phyloP scores from a whole-genome alignment of 768 basidiomycete genomes.

The Coprinellus aureogranulatus region DNA sequence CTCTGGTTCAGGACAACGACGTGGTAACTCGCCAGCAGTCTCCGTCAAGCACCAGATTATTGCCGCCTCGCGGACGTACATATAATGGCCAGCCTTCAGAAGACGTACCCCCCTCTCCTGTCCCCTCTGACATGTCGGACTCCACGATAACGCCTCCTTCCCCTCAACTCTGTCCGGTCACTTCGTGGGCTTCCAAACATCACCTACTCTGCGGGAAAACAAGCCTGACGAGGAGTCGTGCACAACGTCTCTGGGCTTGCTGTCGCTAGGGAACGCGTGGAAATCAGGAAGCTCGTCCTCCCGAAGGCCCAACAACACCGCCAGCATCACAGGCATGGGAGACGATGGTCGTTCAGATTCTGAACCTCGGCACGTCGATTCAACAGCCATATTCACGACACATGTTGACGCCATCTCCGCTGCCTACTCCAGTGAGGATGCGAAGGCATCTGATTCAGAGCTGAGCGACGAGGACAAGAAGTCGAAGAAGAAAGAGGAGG shows the following conservation, averaged over 20 bases:
- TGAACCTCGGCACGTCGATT: conserved; percentile 37
- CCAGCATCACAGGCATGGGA: conserved; percentile 54
- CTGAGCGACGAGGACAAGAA: conserved; percentile 22
- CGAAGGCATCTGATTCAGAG: conserved; percentile 22
- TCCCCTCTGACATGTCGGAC: conserved; percentile 25
- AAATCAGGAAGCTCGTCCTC: conserved; percentile 32
- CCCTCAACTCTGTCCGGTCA: conserved; percentile 69
- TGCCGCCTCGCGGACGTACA: conserved; percentile 13
- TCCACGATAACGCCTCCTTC: conserved; percentile 56
- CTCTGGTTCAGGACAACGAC: conserved; percentile 4
- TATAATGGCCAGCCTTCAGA: conserved; percentile 12
- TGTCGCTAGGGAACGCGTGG: conserved; percentile 35
- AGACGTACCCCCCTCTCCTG: conserved; percentile 13
- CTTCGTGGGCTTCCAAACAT: conserved; percentile 56
- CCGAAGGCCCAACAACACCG: conserved; percentile 60
- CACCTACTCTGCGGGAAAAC: conserved; percentile 65
- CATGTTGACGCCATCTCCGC: conserved; percentile 26
- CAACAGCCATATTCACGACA: conserved; percentile 33
- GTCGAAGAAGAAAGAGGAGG: conserved; percentile 23
- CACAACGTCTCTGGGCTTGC: conserved; percentile 48
- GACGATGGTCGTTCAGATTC: conserved; percentile 35
- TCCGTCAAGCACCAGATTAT: conserved; percentile 8
- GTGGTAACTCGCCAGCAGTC: neutral
- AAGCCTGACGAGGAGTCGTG: conserved; percentile 58
- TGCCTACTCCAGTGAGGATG: conserved; percentile 11